Percentiles rank a stretch among this genome's conserved stretches.
These are phyloP conservation scores for Sporothrix inflata DNA, from an alignment of 2,329 filamentous ascomycete genomes.

Conservation along the genomic window DNA sequence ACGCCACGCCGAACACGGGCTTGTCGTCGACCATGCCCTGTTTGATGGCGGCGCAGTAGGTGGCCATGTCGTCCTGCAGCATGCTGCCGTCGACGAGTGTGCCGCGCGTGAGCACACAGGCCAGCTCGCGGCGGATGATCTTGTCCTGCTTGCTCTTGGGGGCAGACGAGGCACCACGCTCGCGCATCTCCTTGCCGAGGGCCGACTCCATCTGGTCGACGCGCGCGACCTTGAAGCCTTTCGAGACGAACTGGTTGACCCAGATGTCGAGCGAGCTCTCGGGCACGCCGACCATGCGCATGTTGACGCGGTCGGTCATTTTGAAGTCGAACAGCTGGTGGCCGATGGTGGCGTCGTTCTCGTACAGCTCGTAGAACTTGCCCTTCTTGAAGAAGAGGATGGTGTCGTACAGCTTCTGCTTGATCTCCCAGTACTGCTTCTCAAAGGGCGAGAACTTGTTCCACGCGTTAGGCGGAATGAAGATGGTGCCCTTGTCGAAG, in stretches of 20 bases:
- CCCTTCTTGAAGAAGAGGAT: slow-evolving; percentile 99
- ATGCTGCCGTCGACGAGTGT: slow-evolving; percentile 95
- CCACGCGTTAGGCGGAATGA: slow-evolving; percentile 81
- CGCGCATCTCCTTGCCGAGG: slow-evolving; percentile 97
- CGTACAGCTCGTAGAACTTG: slow-evolving; percentile 98
- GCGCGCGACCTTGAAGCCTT: slow-evolving; percentile 94
- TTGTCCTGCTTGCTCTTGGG: slow-evolving; percentile 79
- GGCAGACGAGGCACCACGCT: slow-evolving; percentile 68
- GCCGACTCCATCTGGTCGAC: slow-evolving; percentile 98
- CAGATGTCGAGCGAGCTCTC: slow-evolving; percentile 95
- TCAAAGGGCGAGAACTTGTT: slow-evolving; percentile 89
- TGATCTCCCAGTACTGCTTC: slow-evolving; percentile 99
- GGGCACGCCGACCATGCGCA: slow-evolving; percentile 98
- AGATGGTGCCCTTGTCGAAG: slow-evolving; percentile 89
- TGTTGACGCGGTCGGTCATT: slow-evolving; percentile 96
- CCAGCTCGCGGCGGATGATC: slow-evolving; percentile 86
- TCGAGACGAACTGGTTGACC: slow-evolving; percentile 98
- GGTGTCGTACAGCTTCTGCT: slow-evolving; percentile 95
- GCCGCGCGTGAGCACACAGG: slow-evolving; percentile 87
- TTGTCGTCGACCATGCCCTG: slow-evolving; percentile 67
- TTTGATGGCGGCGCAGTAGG: slow-evolving; percentile 94
- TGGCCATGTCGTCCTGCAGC: slow-evolving; percentile 97
- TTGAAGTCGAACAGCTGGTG: slow-evolving; percentile 98
- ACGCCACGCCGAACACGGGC: slow-evolving; percentile 87
- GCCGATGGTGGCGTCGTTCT: slow-evolving; percentile 94